Evolutionary conservation across 805 yeast genomes (phyloP).

Genomic region (Clavispora carvajalis): DNA sequence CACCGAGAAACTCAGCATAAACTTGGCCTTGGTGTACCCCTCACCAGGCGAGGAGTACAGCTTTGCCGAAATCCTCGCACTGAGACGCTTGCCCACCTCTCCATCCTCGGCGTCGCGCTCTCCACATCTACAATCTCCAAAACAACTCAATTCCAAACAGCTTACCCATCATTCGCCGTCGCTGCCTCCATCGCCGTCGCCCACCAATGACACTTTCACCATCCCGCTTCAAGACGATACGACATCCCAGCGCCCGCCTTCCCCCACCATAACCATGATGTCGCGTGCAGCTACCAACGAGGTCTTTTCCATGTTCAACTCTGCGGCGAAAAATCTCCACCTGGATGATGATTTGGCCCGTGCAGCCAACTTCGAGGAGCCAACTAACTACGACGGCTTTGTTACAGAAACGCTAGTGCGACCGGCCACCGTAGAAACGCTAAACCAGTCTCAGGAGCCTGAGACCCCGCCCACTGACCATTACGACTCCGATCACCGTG

Average conservation of each 20-base stretch:
- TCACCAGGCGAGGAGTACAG: constrained; percentile 47
- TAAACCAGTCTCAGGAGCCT: too few relatives aligned
- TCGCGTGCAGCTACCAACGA: constrained; percentile 74
- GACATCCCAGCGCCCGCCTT: constrained; percentile 32
- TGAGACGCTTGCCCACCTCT: too few relatives aligned
- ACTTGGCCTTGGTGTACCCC: constrained; percentile 54
- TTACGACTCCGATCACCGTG: constrained; percentile 15
- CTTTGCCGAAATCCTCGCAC: constrained; percentile 59
- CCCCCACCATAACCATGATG: constrained; percentile 76
- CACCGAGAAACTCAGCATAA: constrained; percentile 54
- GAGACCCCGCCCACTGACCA: constrained; percentile 28
- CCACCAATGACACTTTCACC: constrained; percentile 26
- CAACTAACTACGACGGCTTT: constrained; percentile 39
- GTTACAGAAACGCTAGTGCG: constrained; percentile 42
- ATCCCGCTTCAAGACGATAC: constrained; percentile 42
- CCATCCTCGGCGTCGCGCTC: too few relatives aligned
- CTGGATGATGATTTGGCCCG: constrained; percentile 26
- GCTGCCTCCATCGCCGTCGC: not conserved
- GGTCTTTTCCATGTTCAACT: constrained; percentile 70
- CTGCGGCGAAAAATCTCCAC: constrained; percentile 32
- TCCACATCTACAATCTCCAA: too few relatives aligned
- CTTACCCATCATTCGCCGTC: not conserved
- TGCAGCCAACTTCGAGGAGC: constrained; percentile 12
- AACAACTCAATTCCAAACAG: not conserved
- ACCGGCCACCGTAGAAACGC: too few relatives aligned